Evolutionary conservation across 2,329 filamentous ascomycete genomes (phyloP).

Genomic region (Sclerotinia nivalis): DNA sequence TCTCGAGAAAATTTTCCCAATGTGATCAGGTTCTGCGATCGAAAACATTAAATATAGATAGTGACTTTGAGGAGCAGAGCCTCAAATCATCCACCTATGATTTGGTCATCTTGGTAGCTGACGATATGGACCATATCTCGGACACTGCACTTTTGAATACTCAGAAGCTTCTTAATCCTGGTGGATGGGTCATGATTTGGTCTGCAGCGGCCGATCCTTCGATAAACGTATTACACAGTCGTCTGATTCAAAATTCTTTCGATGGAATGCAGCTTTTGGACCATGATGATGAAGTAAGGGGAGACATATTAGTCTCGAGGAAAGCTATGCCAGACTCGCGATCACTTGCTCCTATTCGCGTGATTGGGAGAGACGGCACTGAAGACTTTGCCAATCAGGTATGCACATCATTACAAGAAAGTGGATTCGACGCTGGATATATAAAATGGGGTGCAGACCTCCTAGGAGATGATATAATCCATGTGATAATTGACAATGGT

Average conservation of each 20-base stretch:
- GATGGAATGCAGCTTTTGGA: background rate
- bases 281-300: background rate
- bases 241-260: background rate
- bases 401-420: background rate
- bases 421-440: background rate
- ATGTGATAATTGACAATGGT: background rate
- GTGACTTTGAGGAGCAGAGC: background rate
- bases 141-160: background rate
- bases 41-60: background rate
- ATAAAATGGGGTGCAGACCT: background rate
- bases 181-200: background rate
- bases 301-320: background rate
- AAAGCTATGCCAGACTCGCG: background rate
- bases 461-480: background rate
- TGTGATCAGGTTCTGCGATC: background rate
- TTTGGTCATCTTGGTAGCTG: background rate
- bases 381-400: background rate
- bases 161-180: background rate
- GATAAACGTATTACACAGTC: background rate
- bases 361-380: background rate
- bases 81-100: background rate
- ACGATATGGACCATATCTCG: background rate
- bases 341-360: background rate
- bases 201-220: background rate
- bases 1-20: background rate